Evolutionary conservation across 352 stramenopile genomes (phyloP).

Genomic region (Phytophthora fragariaefolia): DNA sequence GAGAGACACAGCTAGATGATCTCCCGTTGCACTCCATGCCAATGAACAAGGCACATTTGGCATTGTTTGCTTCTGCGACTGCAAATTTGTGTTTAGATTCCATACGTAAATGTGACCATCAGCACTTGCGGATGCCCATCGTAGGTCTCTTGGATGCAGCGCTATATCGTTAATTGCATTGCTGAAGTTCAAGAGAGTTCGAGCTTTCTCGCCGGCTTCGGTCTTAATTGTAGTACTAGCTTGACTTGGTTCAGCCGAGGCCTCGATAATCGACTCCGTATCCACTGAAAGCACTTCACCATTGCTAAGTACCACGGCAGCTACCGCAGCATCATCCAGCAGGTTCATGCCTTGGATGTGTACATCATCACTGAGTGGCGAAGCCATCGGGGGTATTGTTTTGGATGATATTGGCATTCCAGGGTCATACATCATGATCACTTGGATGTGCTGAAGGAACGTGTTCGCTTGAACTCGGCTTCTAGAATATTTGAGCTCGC

Average conservation of each 20-base stretch:
- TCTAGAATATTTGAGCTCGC: slow-evolving; percentile 6
- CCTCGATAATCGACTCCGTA: slow-evolving; percentile 32
- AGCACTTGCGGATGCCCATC: slow-evolving; percentile 48
- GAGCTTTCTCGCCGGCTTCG: slow-evolving; percentile 20
- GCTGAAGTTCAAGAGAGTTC: slow-evolving; percentile 35
- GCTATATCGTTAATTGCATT: slow-evolving; percentile 38
- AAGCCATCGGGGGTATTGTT: slow-evolving; percentile 4
- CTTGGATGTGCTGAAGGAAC: slow-evolving; percentile 44
- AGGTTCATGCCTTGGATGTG: slow-evolving; percentile 31
- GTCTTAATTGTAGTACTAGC: neutral
- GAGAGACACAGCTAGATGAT: slow-evolving; percentile 55
- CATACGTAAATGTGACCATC: slow-evolving; percentile 48
- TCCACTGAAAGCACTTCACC: slow-evolving; percentile 40
- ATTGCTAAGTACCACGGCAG: slow-evolving; percentile 32
- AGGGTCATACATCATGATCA: slow-evolving; percentile 25
- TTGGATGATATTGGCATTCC: slow-evolving; percentile 1
- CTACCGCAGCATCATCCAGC: slow-evolving; percentile 27
- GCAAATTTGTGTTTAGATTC: slow-evolving; percentile 46
- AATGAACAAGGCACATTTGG: slow-evolving; percentile 35
- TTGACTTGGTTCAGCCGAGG: neutral
- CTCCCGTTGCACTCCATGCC: slow-evolving; percentile 46
- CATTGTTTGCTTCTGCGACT: slow-evolving; percentile 30
- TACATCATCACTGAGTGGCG: slow-evolving; percentile 3
- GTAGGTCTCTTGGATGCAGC: slow-evolving; percentile 46
- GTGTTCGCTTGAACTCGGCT: slow-evolving; percentile 31